Evolutionary conservation across 2,329 filamentous ascomycete species (phyloP).

Genomic region (Trichoderma pleuroti): DNA sequence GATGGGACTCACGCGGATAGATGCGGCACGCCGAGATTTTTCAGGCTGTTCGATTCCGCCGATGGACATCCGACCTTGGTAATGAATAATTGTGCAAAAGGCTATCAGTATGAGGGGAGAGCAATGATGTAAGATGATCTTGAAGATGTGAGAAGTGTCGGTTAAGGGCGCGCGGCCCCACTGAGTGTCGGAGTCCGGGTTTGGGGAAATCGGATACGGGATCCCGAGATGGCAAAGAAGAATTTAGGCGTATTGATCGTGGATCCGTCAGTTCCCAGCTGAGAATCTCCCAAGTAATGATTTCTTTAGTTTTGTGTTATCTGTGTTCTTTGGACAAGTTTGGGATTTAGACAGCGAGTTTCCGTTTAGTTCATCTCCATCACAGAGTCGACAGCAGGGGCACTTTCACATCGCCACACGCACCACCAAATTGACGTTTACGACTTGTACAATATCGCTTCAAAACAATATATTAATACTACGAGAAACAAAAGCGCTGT

Average conservation of each 20-base stretch:
- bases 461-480: background rate
- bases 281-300: background rate
- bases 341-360: background rate
- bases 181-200: background rate
- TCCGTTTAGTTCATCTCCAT: background rate
- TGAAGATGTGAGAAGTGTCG: background rate
- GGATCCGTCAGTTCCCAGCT: background rate
- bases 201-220: slow-evolving; percentile 1
- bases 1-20: background rate
- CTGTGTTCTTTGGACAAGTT: background rate
- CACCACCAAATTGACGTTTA: background rate
- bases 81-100: background rate
- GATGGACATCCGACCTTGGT: background rate
- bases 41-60: background rate
- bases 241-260: background rate
- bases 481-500: background rate
- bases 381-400: background rate
- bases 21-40: background rate
- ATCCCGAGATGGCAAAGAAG: background rate
- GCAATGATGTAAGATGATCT: background rate
- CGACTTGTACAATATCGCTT: background rate
- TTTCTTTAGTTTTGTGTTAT: background rate
- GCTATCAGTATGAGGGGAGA: background rate
- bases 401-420: background rate
- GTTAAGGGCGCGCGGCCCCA: slow-evolving; percentile 11